A percentile compares a stretch with the other conserved stretches of the same genome.
phyloP scores from a whole-genome alignment of 2,329 filamentous ascomycete genomes.

The Leptographium galeiforme region DNA sequence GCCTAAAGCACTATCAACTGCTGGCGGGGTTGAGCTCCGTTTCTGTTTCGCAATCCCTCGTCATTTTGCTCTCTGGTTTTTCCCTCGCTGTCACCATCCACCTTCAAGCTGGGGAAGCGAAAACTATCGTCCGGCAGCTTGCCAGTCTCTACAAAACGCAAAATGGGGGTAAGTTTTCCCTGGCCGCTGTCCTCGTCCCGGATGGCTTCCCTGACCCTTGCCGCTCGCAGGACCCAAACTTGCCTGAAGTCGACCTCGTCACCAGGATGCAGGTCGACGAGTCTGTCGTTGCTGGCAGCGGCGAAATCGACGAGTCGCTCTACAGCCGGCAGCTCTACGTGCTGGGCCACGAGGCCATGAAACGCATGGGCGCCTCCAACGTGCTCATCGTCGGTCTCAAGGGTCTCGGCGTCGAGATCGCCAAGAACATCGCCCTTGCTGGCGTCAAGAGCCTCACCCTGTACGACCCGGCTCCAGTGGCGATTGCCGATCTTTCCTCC shows the following conservation, averaged over 20 bases:
- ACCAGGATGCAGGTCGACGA: conserved; percentile 54
- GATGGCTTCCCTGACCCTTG: not conserved
- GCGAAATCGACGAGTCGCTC: conserved; percentile 58
- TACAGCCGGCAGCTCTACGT: conserved; percentile 65
- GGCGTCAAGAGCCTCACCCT: conserved; percentile 95
- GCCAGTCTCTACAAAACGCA: conserved; percentile 43
- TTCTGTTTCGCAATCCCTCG: not conserved
- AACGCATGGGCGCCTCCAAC: conserved; percentile 95
- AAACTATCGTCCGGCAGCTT: conserved; percentile 49
- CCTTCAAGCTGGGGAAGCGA: conserved; percentile 50
- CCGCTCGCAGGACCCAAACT: conserved; percentile 29
- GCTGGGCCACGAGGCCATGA: conserved; percentile 76
- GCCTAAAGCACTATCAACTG: not conserved
- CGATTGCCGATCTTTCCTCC: conserved; percentile 80
- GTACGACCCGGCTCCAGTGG: conserved; percentile 74
- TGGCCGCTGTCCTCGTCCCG: not conserved
- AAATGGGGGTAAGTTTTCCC: conserved; percentile 43
- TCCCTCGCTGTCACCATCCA: not conserved
- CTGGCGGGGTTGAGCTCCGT: conserved; percentile 4
- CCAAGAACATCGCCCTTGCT: conserved; percentile 95
- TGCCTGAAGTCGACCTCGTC: conserved; percentile 47
- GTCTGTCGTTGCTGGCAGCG: conserved; percentile 27
- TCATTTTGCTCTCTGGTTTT: not conserved
- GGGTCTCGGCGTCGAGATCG: conserved; percentile 92
- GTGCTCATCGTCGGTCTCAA: conserved; percentile 84